Percentiles rank a stretch among this genome's conserved stretches.
phyloP scores from a whole-genome alignment of 2,329 filamentous ascomycete genomes.

The Leptosphaerulina australis region DNA sequence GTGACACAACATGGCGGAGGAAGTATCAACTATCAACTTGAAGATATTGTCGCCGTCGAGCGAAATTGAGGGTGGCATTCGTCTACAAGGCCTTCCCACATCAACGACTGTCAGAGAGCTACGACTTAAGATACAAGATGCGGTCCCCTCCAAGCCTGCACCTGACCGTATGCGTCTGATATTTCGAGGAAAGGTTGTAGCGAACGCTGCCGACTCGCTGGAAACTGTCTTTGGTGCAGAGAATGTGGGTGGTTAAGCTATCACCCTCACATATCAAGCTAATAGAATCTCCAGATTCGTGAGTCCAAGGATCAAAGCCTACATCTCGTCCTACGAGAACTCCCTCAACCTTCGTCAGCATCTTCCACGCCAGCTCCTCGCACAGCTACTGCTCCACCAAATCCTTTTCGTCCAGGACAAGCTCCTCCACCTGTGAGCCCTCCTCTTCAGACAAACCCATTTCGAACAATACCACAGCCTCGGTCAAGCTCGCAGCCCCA shows the following conservation, averaged over 20 bases:
- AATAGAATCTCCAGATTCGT: constrained; percentile 39
- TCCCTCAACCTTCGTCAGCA: constrained; percentile 20
- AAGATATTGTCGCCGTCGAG: constrained; percentile 49
- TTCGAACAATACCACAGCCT: constrained; percentile 31
- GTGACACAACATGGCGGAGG: constrained; percentile 32
- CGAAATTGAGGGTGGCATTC: constrained; percentile 45
- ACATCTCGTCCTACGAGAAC: constrained; percentile 48
- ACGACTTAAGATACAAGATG: constrained; percentile 58
- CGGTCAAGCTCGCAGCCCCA: constrained; percentile 40
- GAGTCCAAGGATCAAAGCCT: constrained; percentile 46
- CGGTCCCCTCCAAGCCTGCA: constrained; percentile 51
- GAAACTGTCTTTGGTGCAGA: constrained; percentile 57
- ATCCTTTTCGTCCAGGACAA: constrained; percentile 36
- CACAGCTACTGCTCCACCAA: constrained; percentile 48
- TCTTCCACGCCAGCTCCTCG: constrained; percentile 30
- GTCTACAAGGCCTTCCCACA: constrained; percentile 40
- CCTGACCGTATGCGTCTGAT: constrained; percentile 61
- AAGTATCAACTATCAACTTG: constrained; percentile 39
- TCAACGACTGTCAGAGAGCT: constrained; percentile 58
- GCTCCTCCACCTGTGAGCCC: constrained; percentile 24
- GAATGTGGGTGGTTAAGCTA: constrained; percentile 50
- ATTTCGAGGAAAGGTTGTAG: constrained; percentile 61
- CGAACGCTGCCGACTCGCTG: constrained; percentile 57
- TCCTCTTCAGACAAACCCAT: constrained; percentile 41
- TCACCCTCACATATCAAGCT: constrained; percentile 1